Base-by-base conservation (phyloP, 2,329 filamentous ascomycete genomes). In the Sporothrix sp. region DNA sequence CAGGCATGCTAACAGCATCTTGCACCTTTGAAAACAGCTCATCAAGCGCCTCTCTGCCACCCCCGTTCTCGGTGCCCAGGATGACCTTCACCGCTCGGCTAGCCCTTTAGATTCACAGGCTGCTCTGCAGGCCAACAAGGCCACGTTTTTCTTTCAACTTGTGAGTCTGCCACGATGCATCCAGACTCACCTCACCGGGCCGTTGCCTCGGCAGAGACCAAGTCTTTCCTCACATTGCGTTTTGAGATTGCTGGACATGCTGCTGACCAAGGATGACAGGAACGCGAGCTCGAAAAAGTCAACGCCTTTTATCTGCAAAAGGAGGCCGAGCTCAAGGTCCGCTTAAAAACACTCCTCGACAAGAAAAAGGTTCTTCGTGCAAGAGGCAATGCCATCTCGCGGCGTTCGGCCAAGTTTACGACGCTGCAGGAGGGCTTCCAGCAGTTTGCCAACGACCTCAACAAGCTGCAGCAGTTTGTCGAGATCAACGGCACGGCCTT, bases 301-400 rank as follows among this genome's bases (percentile, higher is more conserved):
- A 98, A 98, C 68, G 87, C 82, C 13, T 96, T 96, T 68, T 98
- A 98, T 65, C 70, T 97, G 32, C 93, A 97, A 66, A 98, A 98
- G 66, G 93, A 98, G 70, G 90, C 89, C 48, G 93, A 98, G 89
- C 86, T 97, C 66, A 94, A 95, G 67, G 80, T 97, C 50, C 86
- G 93, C 10, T 78, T 98, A 52, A 87, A 88, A 65, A 96, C 91
- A 1, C 75, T 98, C 25, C 75, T 95, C 54, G 93, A 97, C 66
- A 96, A 97, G 75, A 97, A 97, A 67, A 85, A 84, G 66, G 84
- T 93, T 18, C 76, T 97, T 52, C 87, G 95, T 66, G 85, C 87
- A 21, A 81, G 90, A 48, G 76, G 74, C 37, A 78, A 85, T 57
- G 82, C 84, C 14, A 79, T 85, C 53, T 94, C 90, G 14, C 87